Evolutionary conservation across 192 early-diverging fungal species (phyloP).

Genomic region (Backusella tarrabulga): DNA sequence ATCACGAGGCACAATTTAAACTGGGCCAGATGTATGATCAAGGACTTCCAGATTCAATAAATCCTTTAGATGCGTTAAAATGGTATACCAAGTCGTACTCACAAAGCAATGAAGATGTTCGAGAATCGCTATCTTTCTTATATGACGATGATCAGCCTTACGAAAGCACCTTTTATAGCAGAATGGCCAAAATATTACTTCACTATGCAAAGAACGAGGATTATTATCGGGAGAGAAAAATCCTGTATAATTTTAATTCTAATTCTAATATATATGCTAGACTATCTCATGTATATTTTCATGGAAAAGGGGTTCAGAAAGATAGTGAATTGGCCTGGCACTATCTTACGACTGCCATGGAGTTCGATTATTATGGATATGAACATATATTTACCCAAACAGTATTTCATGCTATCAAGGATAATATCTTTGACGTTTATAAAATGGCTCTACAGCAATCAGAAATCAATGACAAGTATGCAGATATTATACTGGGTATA

Average conservation of each 20-base stretch:
- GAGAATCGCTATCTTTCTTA: neutral
- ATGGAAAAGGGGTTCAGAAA: too few species aligned
- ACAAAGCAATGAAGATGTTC: neutral
- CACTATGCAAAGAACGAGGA: neutral
- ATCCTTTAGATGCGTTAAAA: neutral
- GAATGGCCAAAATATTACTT: neutral
- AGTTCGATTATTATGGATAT: neutral
- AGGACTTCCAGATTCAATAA: too few species aligned
- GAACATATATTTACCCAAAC: neutral
- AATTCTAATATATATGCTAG: neutral
- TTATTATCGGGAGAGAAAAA: accelerated
- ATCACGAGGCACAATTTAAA: neutral
- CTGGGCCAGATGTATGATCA: neutral
- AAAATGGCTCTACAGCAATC: neutral
- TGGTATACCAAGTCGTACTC: neutral
- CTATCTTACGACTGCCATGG: neutral
- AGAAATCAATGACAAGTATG: neutral
- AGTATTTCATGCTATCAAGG: neutral
- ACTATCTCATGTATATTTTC: neutral
- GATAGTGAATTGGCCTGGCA: neutral
- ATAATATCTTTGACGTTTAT: neutral
- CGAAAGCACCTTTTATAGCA: neutral
- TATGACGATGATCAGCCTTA: neutral
- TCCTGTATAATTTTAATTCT: too few species aligned
- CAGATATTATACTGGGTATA: neutral